Percentiles rank a stretch among this genome's conserved stretches.
Evolutionary conservation across 805 yeast species (phyloP).

Genomic region (Kuraishia hungarica): DNA sequence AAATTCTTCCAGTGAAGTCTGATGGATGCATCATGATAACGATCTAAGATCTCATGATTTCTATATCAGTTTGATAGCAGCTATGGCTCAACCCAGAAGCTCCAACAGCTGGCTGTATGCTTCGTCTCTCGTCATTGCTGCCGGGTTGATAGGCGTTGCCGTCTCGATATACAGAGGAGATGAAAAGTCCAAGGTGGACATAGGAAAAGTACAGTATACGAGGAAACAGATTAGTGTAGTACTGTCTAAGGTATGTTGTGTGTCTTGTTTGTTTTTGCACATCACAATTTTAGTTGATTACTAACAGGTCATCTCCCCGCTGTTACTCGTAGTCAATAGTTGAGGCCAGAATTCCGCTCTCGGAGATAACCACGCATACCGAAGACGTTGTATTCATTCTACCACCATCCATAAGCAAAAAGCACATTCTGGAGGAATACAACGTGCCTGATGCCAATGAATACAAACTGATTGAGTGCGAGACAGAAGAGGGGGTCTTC

Average conservation of each 20-base stretch:
- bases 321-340: constrained; percentile 5
- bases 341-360: constrained; percentile 5
- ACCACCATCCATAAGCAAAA: constrained; percentile 15
- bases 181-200: not conserved
- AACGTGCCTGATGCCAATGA: constrained; percentile 10
- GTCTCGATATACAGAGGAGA: constrained; percentile 6
- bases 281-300: constrained; percentile 1
- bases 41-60: not conserved
- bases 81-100: not conserved
- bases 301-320: constrained; percentile 2
- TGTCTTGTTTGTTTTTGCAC: constrained; percentile 9
- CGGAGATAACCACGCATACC: constrained; percentile 8
- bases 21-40: not conserved
- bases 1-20: not conserved
- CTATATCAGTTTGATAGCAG: not conserved
- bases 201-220: not conserved
- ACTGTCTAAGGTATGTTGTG: constrained; percentile 4
- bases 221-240: constrained; percentile 3
- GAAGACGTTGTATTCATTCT: constrained; percentile 17
- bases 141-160: constrained; percentile 8
- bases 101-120: not conserved
- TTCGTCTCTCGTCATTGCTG: constrained; percentile 2
- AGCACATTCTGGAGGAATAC: constrained; percentile 8
- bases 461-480: constrained; percentile 34
- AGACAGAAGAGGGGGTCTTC: constrained; percentile 39